phyloP scores from a whole-genome alignment of 2,329 filamentous ascomycete genomes.

The Knoxdaviesia proteae region DNA sequence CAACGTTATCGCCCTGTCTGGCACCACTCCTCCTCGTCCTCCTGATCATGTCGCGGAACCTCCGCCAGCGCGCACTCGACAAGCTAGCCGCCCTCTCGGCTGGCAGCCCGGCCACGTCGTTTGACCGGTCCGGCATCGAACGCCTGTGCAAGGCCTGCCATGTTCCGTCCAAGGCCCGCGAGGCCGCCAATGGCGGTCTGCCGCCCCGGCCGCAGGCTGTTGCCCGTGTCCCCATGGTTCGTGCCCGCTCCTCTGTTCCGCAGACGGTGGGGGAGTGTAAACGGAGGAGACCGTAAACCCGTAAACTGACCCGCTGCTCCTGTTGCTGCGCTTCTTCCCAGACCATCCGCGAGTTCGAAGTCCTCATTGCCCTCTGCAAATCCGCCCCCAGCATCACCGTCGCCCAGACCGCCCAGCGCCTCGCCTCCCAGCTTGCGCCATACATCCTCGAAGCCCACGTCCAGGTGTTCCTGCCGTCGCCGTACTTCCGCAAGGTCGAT shows the following conservation, averaged over 20 bases:
- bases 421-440: slow-evolving; percentile 58
- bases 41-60: slow-evolving; percentile 26
- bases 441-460: slow-evolving; percentile 73
- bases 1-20: neutral
- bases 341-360: slow-evolving; percentile 80
- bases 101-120: slow-evolving; percentile 27
- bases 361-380: slow-evolving; percentile 77
- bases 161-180: slow-evolving; percentile 20
- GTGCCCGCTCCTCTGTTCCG: slow-evolving; percentile 2
- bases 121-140: slow-evolving; percentile 43
- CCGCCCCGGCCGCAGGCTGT: slow-evolving; percentile 15
- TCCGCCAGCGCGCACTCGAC: slow-evolving; percentile 41
- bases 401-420: slow-evolving; percentile 50
- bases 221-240: slow-evolving; percentile 40
- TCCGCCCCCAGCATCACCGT: slow-evolving; percentile 59
- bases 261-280: too few species aligned
- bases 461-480: slow-evolving; percentile 60
- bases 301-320: too few species aligned
- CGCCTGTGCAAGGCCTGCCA: slow-evolving; percentile 37
- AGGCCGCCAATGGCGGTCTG: slow-evolving; percentile 24
- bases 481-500: slow-evolving; percentile 62
- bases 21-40: neutral
- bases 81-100: slow-evolving; percentile 45
- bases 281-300: too few species aligned
- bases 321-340: slow-evolving; percentile 14